Base-by-base conservation (phyloP, 148 eudicot species). In the Drosera capensis region DNA sequence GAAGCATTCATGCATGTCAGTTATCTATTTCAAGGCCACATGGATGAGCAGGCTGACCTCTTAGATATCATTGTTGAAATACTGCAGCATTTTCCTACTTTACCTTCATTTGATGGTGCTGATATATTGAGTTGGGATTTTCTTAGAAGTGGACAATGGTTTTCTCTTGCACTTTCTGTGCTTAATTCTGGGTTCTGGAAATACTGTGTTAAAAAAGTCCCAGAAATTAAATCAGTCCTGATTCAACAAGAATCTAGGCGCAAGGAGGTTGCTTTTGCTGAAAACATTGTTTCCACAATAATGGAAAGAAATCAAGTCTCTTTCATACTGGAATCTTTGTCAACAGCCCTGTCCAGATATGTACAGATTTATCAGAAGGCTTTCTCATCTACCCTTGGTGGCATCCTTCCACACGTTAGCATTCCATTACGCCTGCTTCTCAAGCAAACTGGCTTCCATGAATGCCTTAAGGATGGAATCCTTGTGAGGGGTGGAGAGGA, bases 101-200 rank as follows among this genome's bases (percentile, higher is more conserved):
- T 60, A 19, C 56, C 43, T 26, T 39, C 57, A 57, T 39, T 66
- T 40, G 85, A 62, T 59, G 75, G 71, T 35, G 25, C 47, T 12
- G 54, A 48, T 58, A 76, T 71, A 45, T 68, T 68, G 20, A 74
- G 86, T 25, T 92, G 85, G 94, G 86, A 85, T 51, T 72, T 74
- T 8, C 44, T 74, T 51, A 75, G 88, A 66, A 64, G 49, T 52
- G 78, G 82, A 26, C 82, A 83, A 53, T 92, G 80, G 86, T 70
- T 92, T 15, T 79, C 99, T 47, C 62, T 92, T 38, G 30, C 77
- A 41, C 55, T 85, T 26, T 81, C 86, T 26, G 51, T 79, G 35
- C 69, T 92, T 49, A 49, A 46, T 64, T 53, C 66, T 20, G 86
- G 95, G 30, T 45, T 62, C 19, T 53, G 52, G 53, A 70, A 54